These are phyloP conservation scores for Penicillium egyptiacum DNA, from an alignment of 495 filamentous ascomycete species.

Conservation along the genomic window DNA sequence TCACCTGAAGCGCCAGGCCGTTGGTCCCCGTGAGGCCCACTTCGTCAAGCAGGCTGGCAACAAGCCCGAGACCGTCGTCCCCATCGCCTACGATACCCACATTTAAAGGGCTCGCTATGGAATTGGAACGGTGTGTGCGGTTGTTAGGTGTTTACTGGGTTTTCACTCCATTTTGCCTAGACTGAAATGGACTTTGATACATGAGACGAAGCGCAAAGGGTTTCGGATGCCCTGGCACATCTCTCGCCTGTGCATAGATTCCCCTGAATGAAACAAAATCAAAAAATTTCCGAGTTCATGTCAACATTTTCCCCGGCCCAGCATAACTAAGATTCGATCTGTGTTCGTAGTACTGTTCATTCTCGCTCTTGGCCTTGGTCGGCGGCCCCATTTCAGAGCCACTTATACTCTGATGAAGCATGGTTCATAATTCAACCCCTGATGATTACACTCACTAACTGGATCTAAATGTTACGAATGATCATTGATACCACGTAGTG, in stretches of 20 bases:
- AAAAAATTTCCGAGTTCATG: conserved; percentile 45
- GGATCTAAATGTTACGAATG: not conserved
- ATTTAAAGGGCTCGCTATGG: conserved; percentile 65
- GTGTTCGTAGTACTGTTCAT: conserved; percentile 6
- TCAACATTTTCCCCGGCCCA: conserved; percentile 1
- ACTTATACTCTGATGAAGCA: not conserved
- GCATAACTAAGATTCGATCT: not conserved
- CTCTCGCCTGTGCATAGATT: conserved; percentile 52
- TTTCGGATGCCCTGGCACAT: conserved; percentile 45
- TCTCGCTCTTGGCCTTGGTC: not conserved
- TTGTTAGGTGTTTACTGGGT: conserved; percentile 48
- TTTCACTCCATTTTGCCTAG: conserved; percentile 35
- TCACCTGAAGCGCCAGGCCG: conserved; percentile 88
- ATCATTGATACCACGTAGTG: not conserved
- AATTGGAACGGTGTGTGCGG: conserved; percentile 42
- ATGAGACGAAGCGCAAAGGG: conserved; percentile 48
- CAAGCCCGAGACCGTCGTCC: conserved; percentile 84
- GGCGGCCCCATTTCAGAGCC: not conserved
- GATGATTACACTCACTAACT: too few species aligned
- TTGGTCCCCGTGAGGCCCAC: conserved; percentile 73
- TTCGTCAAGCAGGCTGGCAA: conserved; percentile 74
- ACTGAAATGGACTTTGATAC: conserved; percentile 39
- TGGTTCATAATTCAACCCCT: not conserved
- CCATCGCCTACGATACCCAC: conserved; percentile 95
- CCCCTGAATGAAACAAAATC: conserved; percentile 53